phyloP scores from a whole-genome alignment of 2,329 filamentous ascomycete genomes.

The Ophiostoma montium region DNA sequence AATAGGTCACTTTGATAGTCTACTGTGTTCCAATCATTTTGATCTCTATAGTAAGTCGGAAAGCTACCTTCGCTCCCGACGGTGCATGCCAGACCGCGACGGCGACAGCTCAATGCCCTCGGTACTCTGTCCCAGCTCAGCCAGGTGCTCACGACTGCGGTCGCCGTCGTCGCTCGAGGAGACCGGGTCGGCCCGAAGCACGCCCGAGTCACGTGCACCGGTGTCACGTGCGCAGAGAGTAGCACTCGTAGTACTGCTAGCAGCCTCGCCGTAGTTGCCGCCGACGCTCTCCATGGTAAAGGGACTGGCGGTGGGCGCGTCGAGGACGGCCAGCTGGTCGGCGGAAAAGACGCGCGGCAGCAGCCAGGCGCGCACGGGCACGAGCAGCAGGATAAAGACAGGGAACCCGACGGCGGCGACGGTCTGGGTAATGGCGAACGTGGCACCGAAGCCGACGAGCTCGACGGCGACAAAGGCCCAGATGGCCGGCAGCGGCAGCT shows the following conservation, averaged over 20 bases:
- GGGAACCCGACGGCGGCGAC: conserved; percentile 73
- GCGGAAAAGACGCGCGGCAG: conserved; percentile 46
- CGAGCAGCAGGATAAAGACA: conserved; percentile 54
- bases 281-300: conserved; percentile 68
- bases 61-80: too few species aligned
- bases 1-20: too few species aligned
- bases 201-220: too few species aligned
- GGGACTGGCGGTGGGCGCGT: conserved; percentile 59
- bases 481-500: conserved; percentile 37
- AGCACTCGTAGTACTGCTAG: too few species aligned
- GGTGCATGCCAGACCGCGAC: background rate
- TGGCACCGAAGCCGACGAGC: conserved; percentile 57
- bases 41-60: background rate
- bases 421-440: conserved; percentile 70
- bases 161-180: too few species aligned
- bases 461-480: conserved; percentile 60
- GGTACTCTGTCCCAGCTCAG: conserved; percentile 9
- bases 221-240: too few species aligned
- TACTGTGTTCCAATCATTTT: background rate
- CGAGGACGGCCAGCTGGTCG: conserved; percentile 48
- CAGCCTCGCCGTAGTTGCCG: conserved; percentile 26
- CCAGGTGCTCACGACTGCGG: conserved; percentile 7
- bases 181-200: conserved; percentile 2
- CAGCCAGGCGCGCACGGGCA: conserved; percentile 50
- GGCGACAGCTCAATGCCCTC: conserved; percentile 4